These are phyloP conservation scores for Fragilariopsis cylindrus DNA, from an alignment of 108 stramenopile species.

Conservation along the genomic window DNA sequence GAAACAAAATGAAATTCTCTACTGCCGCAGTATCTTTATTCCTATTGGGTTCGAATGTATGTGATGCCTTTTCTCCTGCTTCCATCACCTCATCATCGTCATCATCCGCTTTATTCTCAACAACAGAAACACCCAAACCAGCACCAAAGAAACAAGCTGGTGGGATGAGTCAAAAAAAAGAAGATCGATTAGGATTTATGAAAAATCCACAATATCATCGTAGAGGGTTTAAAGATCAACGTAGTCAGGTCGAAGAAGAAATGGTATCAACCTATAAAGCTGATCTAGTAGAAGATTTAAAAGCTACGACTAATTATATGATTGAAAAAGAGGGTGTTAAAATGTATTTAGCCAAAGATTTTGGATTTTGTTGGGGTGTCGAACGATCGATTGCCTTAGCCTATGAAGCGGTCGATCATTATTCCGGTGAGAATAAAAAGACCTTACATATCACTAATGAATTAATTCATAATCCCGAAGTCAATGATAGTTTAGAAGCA, in stretches of 20 bases:
- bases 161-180: conserved; percentile 52
- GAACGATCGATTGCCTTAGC: conserved; percentile 92
- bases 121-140: conserved; percentile 21
- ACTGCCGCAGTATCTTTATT: conserved; percentile 29
- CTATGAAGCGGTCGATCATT: conserved; percentile 91
- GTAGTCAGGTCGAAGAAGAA: conserved; percentile 63
- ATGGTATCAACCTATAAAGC: conserved; percentile 82
- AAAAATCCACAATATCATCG: conserved; percentile 80
- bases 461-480: conserved; percentile 96
- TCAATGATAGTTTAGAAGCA: conserved; percentile 87
- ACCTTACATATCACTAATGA: conserved; percentile 95
- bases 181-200: conserved; percentile 72
- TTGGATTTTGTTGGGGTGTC: conserved; percentile 92
- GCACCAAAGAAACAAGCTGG: conserved; percentile 6
- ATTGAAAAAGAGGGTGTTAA: conserved; percentile 77
- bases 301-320: conserved; percentile 58
- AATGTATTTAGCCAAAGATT: conserved; percentile 84
- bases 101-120: conserved; percentile 11
- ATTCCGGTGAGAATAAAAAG: conserved; percentile 55
- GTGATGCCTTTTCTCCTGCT: conserved; percentile 15
- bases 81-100: not conserved
- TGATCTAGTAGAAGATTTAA: conserved; percentile 70
- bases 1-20: conserved; percentile 52
- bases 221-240: conserved; percentile 86
- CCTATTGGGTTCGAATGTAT: not conserved